Evolutionary conservation across 768 basidiomycete species (phyloP).

Genomic region (Agrocybe pediades): DNA sequence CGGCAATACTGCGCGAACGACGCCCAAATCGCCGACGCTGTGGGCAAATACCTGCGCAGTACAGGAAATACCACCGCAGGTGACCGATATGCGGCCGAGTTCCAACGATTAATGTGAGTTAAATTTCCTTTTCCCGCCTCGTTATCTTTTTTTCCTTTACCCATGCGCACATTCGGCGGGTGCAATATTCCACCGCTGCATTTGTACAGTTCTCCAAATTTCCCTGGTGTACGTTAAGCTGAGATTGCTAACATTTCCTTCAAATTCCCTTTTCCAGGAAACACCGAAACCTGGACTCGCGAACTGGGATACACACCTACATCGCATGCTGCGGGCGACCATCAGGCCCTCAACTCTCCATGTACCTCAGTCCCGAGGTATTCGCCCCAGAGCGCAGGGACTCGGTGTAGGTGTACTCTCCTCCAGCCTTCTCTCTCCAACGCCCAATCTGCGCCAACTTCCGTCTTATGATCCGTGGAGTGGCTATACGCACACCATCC

Average conservation of each 20-base stretch:
- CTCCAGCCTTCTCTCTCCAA: too few species aligned
- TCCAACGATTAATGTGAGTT: slow-evolving; percentile 16
- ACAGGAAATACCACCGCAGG: slow-evolving; percentile 10
- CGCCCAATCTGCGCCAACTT: too few species aligned
- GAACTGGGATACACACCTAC: slow-evolving; percentile 22
- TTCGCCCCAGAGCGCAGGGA: slow-evolving; percentile 12
- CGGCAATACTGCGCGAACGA: slow-evolving; percentile 19
- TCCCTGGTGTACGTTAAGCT: too few species aligned
- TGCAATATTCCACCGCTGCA: too few species aligned
- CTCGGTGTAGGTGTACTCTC: too few species aligned
- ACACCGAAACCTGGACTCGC: slow-evolving; percentile 13
- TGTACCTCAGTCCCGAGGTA: slow-evolving; percentile 19
- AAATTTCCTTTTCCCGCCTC: background rate
- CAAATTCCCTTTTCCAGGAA: slow-evolving; percentile 2
- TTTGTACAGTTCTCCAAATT: too few species aligned
- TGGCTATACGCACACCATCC: too few species aligned
- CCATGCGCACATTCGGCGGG: background rate
- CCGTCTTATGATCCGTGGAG: too few species aligned
- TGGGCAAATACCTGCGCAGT: slow-evolving; percentile 9
- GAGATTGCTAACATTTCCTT: too few species aligned
- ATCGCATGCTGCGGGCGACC: slow-evolving; percentile 17
- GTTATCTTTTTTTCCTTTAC: background rate
- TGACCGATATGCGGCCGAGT: slow-evolving; percentile 7
- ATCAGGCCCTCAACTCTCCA: slow-evolving; percentile 17
- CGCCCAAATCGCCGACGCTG: slow-evolving; percentile 12